Evolutionary conservation across 2,329 filamentous ascomycete genomes (phyloP).

Genomic region (Aspergillus melleus): DNA sequence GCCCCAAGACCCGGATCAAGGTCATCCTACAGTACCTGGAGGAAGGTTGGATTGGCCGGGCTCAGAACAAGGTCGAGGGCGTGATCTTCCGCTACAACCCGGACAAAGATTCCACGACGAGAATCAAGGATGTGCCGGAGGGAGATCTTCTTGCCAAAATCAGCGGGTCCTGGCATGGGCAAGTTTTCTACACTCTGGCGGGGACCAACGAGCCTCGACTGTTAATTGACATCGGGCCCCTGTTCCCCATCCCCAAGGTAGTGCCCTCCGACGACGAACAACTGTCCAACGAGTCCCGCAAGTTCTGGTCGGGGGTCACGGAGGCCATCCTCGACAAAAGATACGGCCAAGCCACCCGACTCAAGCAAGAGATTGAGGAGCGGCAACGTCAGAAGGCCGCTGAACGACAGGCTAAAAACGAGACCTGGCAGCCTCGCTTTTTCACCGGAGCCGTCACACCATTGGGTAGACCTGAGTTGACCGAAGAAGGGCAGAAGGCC

Average conservation of each 20-base stretch:
- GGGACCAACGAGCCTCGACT: conserved; percentile 58
- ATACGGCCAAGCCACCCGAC: conserved; percentile 76
- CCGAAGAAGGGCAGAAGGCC: conserved; percentile 59
- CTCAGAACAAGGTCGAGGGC: conserved; percentile 88
- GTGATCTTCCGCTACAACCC: conserved; percentile 90
- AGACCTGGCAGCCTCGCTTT: conserved; percentile 82
- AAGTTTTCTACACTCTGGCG: conserved; percentile 60
- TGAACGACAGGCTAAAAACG: conserved; percentile 68
- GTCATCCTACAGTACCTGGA: conserved; percentile 90
- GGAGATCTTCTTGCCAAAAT: conserved; percentile 80
- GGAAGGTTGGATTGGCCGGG: conserved; percentile 89
- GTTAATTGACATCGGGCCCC: conserved; percentile 84
- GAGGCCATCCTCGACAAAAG: conserved; percentile 81
- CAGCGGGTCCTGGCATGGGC: conserved; percentile 80
- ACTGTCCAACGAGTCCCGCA: conserved; percentile 83
- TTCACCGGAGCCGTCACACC: conserved; percentile 67
- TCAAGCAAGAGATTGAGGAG: conserved; percentile 93
- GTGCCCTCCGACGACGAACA: conserved; percentile 76
- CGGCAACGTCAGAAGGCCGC: conserved; percentile 80
- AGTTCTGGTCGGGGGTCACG: conserved; percentile 85
- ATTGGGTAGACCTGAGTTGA: conserved; percentile 63
- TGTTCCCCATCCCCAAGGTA: conserved; percentile 75
- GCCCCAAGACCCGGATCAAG: conserved; percentile 86
- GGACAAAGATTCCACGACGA: conserved; percentile 75
- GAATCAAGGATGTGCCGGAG: conserved; percentile 82